Percentiles rank a stretch among this genome's conserved stretches.
Conservation (phyloP, 2,329 filamentous ascomycete genomes). For the Colletotrichum godetiae region DNA sequence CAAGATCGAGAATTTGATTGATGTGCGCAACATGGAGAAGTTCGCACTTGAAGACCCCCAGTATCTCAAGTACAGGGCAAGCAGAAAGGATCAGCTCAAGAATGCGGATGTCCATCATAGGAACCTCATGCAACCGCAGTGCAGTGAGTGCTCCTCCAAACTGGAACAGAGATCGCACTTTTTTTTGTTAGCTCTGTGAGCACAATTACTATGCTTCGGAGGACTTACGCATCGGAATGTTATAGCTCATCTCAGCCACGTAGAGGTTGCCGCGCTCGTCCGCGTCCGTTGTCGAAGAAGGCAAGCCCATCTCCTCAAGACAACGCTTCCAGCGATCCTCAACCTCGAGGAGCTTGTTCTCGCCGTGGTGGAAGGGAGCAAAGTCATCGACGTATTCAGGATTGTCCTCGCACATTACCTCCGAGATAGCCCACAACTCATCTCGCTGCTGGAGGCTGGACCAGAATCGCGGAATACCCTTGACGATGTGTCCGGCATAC, state of each 20-base stretch:
- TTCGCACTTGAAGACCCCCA: slow-evolving; percentile 45
- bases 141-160: slow-evolving; percentile 36
- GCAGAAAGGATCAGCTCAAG: slow-evolving; percentile 37
- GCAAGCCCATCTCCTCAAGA: background rate
- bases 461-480: slow-evolving; percentile 3
- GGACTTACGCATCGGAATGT: slow-evolving; percentile 12
- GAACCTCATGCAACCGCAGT: slow-evolving; percentile 40
- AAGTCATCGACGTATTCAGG: background rate
- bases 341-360: background rate
- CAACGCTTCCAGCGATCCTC: background rate
- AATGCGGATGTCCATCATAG: slow-evolving; percentile 38
- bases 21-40: slow-evolving; percentile 41
- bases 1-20: slow-evolving; percentile 33
- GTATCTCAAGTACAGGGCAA: slow-evolving; percentile 37
- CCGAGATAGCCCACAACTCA: background rate
- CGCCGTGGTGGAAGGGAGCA: background rate
- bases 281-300: background rate
- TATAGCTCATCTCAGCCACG: slow-evolving; percentile 13
- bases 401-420: too few species aligned
- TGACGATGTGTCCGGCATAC: background rate
- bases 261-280: background rate
- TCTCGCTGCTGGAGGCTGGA: background rate
- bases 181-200: background rate
- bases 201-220: background rate
- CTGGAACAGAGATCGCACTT: slow-evolving; percentile 23